A percentile compares a stretch with the other conserved stretches of the same genome.
phyloP scores from a whole-genome alignment of 257 asterid genomes.

The Handroanthus guayacan region DNA sequence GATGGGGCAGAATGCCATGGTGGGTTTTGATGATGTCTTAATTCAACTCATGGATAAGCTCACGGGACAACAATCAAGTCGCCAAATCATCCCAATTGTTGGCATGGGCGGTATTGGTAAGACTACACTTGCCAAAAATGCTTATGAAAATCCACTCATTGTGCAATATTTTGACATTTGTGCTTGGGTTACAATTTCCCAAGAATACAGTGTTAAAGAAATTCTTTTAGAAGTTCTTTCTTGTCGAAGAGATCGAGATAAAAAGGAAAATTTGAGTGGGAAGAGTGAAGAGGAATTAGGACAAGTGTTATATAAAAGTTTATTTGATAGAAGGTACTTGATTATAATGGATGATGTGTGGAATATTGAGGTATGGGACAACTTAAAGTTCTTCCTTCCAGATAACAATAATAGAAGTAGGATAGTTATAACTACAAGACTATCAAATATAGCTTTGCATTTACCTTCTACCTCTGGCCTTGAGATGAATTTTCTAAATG shows the following conservation, averaged over 20 bases:
- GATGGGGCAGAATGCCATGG: too few relatives aligned
- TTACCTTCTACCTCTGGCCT: neutral
- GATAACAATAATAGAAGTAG: constrained; percentile 14
- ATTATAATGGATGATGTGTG: constrained; percentile 27
- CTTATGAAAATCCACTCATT: too few relatives aligned
- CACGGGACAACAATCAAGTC: too few relatives aligned
- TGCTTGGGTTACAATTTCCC: too few relatives aligned
- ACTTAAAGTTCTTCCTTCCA: neutral
- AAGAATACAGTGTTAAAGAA: too few relatives aligned
- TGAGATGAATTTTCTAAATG: constrained; percentile 16
- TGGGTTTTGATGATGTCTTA: too few relatives aligned
- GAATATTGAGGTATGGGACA: constrained; percentile 20
- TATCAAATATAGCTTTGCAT: neutral
- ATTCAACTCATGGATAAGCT: too few relatives aligned
- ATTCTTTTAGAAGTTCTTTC: too few relatives aligned
- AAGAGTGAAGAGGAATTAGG: constrained; percentile 8
- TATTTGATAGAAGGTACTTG: constrained; percentile 4
- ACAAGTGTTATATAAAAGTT: neutral
- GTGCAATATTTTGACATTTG: too few relatives aligned
- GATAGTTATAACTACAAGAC: constrained; percentile 35
- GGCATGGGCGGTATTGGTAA: too few relatives aligned
- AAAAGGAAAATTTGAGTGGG: neutral
- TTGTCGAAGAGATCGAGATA: neutral
- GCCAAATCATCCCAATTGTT: too few relatives aligned
- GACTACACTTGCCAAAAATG: too few relatives aligned